Evolutionary conservation across 257 asterid genomes (phyloP).

Genomic region (Solanum peruvianum): DNA sequence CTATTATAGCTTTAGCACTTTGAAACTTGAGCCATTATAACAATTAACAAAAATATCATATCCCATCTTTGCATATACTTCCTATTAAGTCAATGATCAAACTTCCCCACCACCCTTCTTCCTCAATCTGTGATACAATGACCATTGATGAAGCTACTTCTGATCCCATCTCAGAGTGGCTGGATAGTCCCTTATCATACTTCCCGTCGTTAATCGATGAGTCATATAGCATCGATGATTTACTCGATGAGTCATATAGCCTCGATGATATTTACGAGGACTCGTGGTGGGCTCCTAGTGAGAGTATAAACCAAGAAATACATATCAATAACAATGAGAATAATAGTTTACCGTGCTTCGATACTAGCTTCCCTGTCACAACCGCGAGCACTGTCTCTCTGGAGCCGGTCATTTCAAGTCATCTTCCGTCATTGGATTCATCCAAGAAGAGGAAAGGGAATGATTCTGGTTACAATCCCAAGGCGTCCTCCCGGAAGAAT

Average conservation of each 20-base stretch:
- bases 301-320: background rate
- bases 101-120: background rate
- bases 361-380: conserved; percentile 12
- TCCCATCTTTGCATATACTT: conserved; percentile 2
- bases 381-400: conserved; percentile 11
- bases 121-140: conserved; percentile 17
- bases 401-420: conserved; percentile 14
- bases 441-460: conserved; percentile 46
- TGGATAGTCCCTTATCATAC: conserved; percentile 38
- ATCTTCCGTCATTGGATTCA: conserved; percentile 10
- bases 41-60: background rate
- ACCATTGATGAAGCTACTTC: conserved; percentile 34
- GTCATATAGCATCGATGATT: conserved; percentile 22
- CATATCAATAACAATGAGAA: conserved; percentile 12
- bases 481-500: conserved; percentile 8
- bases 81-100: conserved; percentile 2
- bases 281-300: conserved; percentile 41
- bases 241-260: conserved; percentile 48
- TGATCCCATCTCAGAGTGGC: conserved; percentile 46
- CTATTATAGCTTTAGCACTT: conserved; percentile 10
- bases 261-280: conserved; percentile 29
- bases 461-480: conserved; percentile 10
- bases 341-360: conserved; percentile 20
- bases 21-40: background rate
- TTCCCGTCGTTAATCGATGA: conserved; percentile 50